Evolutionary conservation across 345 rosid species (phyloP), one percentile per base, ranked within the genome.

Genomic region (Eucalyptus cladocalyx): DNA sequence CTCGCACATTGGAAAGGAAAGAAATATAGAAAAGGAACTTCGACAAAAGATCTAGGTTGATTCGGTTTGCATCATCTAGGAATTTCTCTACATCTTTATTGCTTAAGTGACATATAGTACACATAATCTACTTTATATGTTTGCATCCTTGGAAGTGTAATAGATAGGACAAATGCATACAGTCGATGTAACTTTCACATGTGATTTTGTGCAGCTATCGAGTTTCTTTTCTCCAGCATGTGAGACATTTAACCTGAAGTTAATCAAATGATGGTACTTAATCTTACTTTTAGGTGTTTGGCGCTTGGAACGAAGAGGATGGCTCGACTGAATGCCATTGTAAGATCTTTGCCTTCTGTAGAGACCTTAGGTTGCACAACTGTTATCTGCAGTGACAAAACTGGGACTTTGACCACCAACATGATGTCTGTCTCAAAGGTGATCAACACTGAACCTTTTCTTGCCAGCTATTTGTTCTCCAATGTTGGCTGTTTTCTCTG

Each of bases 391-490:
- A 97, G 98, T 88, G 99, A 98, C 92, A 98, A 98, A 93, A 98
- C 99, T 86, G 99, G 99, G 91, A 98, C 99, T 89, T 93, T 98
- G 92, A 98, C 99, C 34, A 98, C 99, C 88, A 98, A 96, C 89
- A 98, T 98, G 99, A 98, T 98, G 99, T 98, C 99, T 47, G 99
- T 97, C 90, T 92, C 98, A 62, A 98, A 96, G 99, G 99, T 98
- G 87, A 92, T 92, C 86, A 87, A 89, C 88, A 16, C 34, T 21
- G 11, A 47, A 65, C 43, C 43, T 34, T 88, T n/a, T 88, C 28
- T 62, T 14, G 32, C 87, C 42, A 49, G 28, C 40, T 50, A 86
- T 86, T 51, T 43, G 30, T 51, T 48, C 42, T 87, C 76, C 15
- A 51, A 21, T 65, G 76, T 87, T 37, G 58, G 58, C 24, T 50